These are phyloP conservation scores for Candida freyschussii DNA, from an alignment of 1,139 yeast genomes.

Conservation along the genomic window DNA sequence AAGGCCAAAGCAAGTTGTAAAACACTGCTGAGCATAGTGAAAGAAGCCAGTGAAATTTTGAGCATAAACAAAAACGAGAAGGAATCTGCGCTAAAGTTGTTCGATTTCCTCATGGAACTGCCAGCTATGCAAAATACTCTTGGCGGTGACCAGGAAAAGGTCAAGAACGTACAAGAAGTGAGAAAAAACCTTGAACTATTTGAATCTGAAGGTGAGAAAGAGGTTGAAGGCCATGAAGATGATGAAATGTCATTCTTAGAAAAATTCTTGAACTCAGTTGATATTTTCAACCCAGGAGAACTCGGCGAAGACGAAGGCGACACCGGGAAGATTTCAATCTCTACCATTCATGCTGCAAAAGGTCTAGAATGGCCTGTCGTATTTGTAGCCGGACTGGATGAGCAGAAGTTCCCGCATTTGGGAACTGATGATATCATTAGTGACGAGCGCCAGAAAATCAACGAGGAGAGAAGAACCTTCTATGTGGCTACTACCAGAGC, in stretches of 20 bases:
- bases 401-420: constrained; percentile 52
- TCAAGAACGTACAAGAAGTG: constrained; percentile 41
- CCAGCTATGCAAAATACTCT: constrained; percentile 35
- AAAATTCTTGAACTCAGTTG: constrained; percentile 55
- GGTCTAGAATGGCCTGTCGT: constrained; percentile 96
- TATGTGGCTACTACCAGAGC: constrained; percentile 91
- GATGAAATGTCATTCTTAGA: constrained; percentile 31
- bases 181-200: constrained; percentile 38
- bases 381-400: constrained; percentile 67
- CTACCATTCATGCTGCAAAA: constrained; percentile 89
- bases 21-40: constrained; percentile 2
- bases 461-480: constrained; percentile 79
- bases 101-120: constrained; percentile 27
- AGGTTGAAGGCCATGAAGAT: constrained; percentile 4
- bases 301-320: constrained; percentile 14
- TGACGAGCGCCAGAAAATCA: constrained; percentile 1
- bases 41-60: constrained; percentile 3
- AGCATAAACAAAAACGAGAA: constrained; percentile 19
- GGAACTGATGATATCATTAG: constrained; percentile 27
- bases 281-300: constrained; percentile 42
- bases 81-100: constrained; percentile 6
- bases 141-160: constrained; percentile 26
- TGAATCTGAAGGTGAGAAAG: constrained; percentile 31
- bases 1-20: constrained; percentile 8
- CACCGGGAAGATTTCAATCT: constrained; percentile 36